Conservation (phyloP, 129 eudicot species). For the Logfia minima region DNA sequence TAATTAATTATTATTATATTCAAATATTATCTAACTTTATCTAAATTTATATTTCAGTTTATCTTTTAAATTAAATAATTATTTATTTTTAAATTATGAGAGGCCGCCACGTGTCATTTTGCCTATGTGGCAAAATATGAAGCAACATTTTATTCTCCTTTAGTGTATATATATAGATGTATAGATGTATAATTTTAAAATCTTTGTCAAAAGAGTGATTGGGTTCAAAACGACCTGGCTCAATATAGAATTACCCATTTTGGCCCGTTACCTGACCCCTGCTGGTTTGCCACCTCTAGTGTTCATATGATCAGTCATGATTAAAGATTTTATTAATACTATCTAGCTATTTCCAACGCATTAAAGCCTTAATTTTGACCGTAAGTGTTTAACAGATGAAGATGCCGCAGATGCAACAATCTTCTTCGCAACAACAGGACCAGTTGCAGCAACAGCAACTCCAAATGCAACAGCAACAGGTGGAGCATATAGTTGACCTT, state of each 20-base stretch:
- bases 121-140: too few relatives aligned
- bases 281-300: slow-evolving; percentile 4
- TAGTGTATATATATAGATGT: too few relatives aligned
- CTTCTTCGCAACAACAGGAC: slow-evolving; percentile 76
- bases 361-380: slow-evolving; percentile 19
- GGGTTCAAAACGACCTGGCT: too few relatives aligned
- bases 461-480: slow-evolving; percentile 75
- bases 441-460: slow-evolving; percentile 77
- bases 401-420: slow-evolving; percentile 79
- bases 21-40: too few relatives aligned
- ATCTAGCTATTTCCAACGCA: neutral
- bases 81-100: too few relatives aligned
- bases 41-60: too few relatives aligned
- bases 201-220: too few relatives aligned
- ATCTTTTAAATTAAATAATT: too few relatives aligned
- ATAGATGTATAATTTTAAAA: too few relatives aligned
- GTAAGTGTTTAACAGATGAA: slow-evolving; percentile 57
- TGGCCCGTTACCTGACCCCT: neutral
- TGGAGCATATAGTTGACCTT: slow-evolving; percentile 18
- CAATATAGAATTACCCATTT: neutral
- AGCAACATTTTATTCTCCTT: too few relatives aligned
- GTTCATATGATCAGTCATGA: slow-evolving; percentile 13
- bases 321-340: neutral
- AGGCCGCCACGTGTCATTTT: too few relatives aligned
- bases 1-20: too few relatives aligned